Evolutionary conservation across 805 yeast species (phyloP).

Genomic region (Peterozyma toletana): DNA sequence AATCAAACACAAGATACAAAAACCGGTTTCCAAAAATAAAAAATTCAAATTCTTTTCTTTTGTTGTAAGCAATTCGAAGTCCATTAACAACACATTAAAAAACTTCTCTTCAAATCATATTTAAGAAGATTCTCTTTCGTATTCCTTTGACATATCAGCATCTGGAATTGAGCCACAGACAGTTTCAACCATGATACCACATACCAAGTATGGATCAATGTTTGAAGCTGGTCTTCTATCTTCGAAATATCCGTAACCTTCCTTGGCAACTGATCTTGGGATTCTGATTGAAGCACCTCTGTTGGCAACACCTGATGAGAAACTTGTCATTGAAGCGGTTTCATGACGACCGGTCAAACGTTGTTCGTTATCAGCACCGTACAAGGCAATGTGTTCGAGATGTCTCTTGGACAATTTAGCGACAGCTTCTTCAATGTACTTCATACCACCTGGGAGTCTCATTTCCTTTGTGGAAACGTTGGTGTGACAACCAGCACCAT

Average conservation of each 20-base stretch:
- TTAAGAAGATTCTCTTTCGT: constrained; percentile 58
- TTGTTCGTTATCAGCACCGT: constrained; percentile 91
- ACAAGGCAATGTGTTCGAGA: constrained; percentile 88
- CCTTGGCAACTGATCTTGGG: constrained; percentile 98
- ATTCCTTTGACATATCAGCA: constrained; percentile 91
- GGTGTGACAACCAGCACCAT: constrained; percentile 99
- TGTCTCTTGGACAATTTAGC: constrained; percentile 94
- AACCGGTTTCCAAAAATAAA: too few relatives aligned
- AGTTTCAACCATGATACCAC: constrained; percentile 97
- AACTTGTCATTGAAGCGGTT: constrained; percentile 88
- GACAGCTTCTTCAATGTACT: constrained; percentile 85
- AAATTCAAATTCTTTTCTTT: too few relatives aligned
- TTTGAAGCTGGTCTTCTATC: constrained; percentile 99
- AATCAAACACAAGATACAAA: background rate
- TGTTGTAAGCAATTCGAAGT: too few relatives aligned
- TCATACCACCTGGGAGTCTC: constrained; percentile 97
- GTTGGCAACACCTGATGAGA: constrained; percentile 98
- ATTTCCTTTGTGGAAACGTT: constrained; percentile 88
- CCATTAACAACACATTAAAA: too few relatives aligned
- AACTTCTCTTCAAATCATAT: background rate
- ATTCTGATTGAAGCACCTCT: constrained; percentile 99
- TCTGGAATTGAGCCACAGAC: constrained; percentile 91
- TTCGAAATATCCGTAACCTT: constrained; percentile 97
- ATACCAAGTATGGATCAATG: constrained; percentile 97
- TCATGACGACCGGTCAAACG: constrained; percentile 98